These are phyloP conservation scores for Suillus plorans DNA, from an alignment of 768 basidiomycete genomes.

Conservation along the genomic window DNA sequence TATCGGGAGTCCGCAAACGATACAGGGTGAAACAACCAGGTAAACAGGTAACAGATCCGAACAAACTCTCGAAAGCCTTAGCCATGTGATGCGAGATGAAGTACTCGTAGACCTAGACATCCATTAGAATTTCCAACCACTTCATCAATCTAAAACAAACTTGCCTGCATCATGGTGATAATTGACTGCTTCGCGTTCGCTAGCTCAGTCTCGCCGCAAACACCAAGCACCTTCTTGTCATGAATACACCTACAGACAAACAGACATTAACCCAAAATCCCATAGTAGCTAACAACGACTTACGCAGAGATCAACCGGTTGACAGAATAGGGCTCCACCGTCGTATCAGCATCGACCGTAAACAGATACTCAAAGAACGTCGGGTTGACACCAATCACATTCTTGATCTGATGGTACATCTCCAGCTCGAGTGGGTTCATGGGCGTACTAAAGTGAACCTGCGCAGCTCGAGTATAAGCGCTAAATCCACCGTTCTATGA, in stretches of 20 bases:
- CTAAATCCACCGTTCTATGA: background rate
- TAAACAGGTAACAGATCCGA: constrained; percentile 97
- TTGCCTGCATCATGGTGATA: constrained; percentile 95
- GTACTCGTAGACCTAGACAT: constrained; percentile 87
- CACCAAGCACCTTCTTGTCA: constrained; percentile 91
- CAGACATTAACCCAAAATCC: background rate
- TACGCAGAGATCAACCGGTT: constrained; percentile 93
- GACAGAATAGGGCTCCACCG: constrained; percentile 81
- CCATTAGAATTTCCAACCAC: background rate
- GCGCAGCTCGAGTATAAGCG: constrained; percentile 5
- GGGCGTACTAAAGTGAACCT: constrained; percentile 95
- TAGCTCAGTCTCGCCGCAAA: constrained; percentile 93
- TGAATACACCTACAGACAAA: constrained; percentile 81
- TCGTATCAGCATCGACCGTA: constrained; percentile 94
- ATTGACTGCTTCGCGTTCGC: constrained; percentile 93
- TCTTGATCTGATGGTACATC: constrained; percentile 99
- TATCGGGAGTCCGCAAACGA: constrained; percentile 91
- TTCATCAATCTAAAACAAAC: constrained; percentile 12
- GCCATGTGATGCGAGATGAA: constrained; percentile 99
- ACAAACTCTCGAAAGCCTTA: constrained; percentile 95
- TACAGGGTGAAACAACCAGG: constrained; percentile 99
- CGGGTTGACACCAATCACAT: constrained; percentile 98
- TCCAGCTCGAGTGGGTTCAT: constrained; percentile 98
- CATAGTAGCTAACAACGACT: constrained; percentile 33
- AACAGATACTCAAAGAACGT: constrained; percentile 97